These are phyloP conservation scores for Straminergon stramineum DNA, from an alignment of 225 moss, liverwort and hornwort species.

Conservation along the genomic window DNA sequence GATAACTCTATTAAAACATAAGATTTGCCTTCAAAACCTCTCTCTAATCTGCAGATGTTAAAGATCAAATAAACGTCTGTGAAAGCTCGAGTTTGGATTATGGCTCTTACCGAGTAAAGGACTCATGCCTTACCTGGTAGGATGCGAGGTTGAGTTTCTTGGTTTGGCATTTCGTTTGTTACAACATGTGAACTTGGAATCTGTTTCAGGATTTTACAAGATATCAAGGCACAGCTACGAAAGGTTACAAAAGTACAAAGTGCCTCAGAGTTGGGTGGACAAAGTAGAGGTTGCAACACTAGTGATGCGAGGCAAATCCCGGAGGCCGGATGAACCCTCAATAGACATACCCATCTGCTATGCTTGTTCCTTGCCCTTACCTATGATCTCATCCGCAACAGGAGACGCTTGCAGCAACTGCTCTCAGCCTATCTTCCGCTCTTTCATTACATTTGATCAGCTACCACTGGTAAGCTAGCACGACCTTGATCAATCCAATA, in stretches of 20 bases:
- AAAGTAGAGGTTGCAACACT: slow-evolving; percentile 79
- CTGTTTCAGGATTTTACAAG: slow-evolving; percentile 60
- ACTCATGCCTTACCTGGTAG: not conserved
- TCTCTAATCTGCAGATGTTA: not conserved
- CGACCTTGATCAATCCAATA: not conserved
- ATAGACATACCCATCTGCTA: slow-evolving; percentile 64
- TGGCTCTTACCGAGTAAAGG: not conserved
- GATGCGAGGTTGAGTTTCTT: not conserved
- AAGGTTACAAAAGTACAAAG: slow-evolving; percentile 58
- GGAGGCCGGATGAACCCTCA: slow-evolving; percentile 24
- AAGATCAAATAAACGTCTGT: not conserved
- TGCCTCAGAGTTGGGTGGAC: slow-evolving; percentile 69
- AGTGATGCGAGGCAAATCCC: slow-evolving; percentile 51
- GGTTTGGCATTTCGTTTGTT: not conserved
- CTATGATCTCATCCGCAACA: slow-evolving; percentile 39
- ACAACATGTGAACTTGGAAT: not conserved
- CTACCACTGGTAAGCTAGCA: slow-evolving; percentile 57
- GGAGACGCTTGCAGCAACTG: slow-evolving; percentile 54
- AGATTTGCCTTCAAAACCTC: not conserved
- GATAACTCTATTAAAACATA: not conserved
- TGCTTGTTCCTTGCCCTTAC: slow-evolving; percentile 60
- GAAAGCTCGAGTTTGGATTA: not conserved
- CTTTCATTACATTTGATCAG: slow-evolving; percentile 82
- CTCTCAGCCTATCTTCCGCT: slow-evolving; percentile 70
- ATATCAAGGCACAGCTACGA: slow-evolving; percentile 72